Conservation (phyloP, 2,329 filamentous ascomycete genomes). For the Stagonosporopsis vannaccii region DNA sequence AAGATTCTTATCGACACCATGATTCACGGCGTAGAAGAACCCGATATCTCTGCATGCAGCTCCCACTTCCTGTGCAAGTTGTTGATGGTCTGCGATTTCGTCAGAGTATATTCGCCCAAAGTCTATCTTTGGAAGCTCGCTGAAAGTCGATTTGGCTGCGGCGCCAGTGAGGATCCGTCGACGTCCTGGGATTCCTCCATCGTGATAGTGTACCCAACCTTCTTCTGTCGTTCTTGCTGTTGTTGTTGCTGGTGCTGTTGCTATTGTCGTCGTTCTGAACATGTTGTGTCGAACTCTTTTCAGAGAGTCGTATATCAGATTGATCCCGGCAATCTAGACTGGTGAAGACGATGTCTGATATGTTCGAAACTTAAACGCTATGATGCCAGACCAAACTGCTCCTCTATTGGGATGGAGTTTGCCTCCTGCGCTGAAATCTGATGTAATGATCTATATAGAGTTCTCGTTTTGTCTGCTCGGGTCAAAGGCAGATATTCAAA, state of each 20-base stretch:
- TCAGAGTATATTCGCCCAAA: constrained; percentile 41
- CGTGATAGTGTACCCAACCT: constrained; percentile 41
- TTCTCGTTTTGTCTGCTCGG: not conserved
- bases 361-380: not conserved
- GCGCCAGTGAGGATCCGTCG: constrained; percentile 35
- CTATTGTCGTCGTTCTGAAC: no score
- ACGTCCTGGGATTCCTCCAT: constrained; percentile 40
- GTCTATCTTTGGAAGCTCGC: constrained; percentile 39
- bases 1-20: constrained; percentile 37
- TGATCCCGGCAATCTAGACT: not conserved
- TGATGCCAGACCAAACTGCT: not conserved
- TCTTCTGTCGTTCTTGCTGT: constrained; percentile 22
- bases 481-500: not conserved
- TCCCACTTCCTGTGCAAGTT: constrained; percentile 40
- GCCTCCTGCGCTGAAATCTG: not conserved
- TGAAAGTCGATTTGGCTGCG: constrained; percentile 36
- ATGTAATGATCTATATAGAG: not conserved
- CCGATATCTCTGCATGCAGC: constrained; percentile 44
- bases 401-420: no score
- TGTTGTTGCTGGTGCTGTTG: no score
- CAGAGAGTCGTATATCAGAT: not conserved
- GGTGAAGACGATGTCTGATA: not conserved
- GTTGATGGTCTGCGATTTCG: constrained; percentile 31
- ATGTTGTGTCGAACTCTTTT: not conserved
- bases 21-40: constrained; percentile 46